A percentile compares a stretch with the other conserved stretches of the same genome.
Conservation (phyloP, 2,329 filamentous ascomycete genomes). For the Fusarium foetens region DNA sequence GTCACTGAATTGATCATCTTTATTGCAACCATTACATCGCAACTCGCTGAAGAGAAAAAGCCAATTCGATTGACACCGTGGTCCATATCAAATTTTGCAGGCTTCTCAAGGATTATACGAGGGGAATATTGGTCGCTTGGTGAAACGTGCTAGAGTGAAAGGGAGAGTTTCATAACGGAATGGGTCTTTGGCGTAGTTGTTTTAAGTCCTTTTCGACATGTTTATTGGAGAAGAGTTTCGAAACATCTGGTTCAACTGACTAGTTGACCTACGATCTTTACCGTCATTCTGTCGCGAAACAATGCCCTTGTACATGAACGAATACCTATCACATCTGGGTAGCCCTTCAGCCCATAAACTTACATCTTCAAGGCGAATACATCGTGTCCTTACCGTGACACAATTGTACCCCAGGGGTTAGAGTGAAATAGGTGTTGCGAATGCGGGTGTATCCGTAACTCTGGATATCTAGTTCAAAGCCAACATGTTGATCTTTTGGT, state of each 20-base stretch:
- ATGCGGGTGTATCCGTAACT: neutral
- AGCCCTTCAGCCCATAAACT: neutral
- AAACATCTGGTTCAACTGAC: neutral
- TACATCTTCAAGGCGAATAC: neutral
- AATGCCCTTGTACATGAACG: neutral
- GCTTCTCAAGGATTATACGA: neutral
- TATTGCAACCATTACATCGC: neutral
- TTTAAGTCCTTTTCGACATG: constrained; percentile 2
- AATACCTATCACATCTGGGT: neutral
- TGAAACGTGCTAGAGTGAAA: constrained; percentile 32
- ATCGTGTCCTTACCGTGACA: neutral
- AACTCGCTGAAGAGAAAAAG: neutral
- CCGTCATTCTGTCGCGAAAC: neutral
- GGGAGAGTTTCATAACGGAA: constrained; percentile 9
- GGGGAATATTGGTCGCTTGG: neutral
- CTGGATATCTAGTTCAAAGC: neutral
- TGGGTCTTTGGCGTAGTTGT: neutral
- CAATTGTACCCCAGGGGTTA: neutral
- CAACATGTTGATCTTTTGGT: neutral
- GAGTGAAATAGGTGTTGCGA: neutral
- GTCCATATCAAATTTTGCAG: neutral
- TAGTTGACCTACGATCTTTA: neutral
- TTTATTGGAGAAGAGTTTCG: neutral
- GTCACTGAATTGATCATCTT: neutral
- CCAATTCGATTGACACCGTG: neutral